Base-by-base conservation (phyloP, 495 filamentous ascomycete genomes). In the Lasiosphaeria miniovina region DNA sequence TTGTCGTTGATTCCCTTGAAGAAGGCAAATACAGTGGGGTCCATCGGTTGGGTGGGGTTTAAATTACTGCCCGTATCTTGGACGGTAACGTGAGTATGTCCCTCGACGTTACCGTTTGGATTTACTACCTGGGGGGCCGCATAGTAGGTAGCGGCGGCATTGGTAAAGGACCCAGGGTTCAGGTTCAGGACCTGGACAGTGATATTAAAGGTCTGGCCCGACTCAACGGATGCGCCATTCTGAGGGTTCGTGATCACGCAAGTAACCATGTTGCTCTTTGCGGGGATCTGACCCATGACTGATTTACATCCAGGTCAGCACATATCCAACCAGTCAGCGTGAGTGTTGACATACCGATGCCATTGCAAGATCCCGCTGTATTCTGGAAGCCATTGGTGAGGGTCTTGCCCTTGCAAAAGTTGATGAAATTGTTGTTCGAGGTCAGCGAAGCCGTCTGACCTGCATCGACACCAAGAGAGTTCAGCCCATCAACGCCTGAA, bases 251-350 rank as follows among this genome's bases (percentile, higher is more conserved):
- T 68, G 61, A 87, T 80, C 51, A 86, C 79, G 6, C 77, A 73
- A 3, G 84, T 84, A 52, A 85, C 71, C 84, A 87, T 87, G 24
- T 80, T 77, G 51, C 61, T 68, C 49, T 70, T 72, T 17, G 81
- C 69, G 14, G 84, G 84, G 61, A 87, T 84, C 58, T 86, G 75
- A 33, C 84, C 84, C 83, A 88, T 87, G 4, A 76, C 80, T 78
- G 67, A n/a, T 40, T 57, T 14, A 60, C 36, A n/a, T 4, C 9
- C 36, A 36, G 3, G 33, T 38, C 57, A 15, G 6, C 31, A 34
- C 34, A 7, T 24, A 31, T 15, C 14, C 10, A 33, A 1, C 32
- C 0, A 36, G 32, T 14, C 15, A 7, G 71, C 15, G 12, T 4
- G 12, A n/a, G 15, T 46, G 11, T 77, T 75, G 60, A 58, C 76